Evolutionary conservation across 805 yeast genomes (phyloP).

Genomic region (Myxozyma nipponensis): DNA sequence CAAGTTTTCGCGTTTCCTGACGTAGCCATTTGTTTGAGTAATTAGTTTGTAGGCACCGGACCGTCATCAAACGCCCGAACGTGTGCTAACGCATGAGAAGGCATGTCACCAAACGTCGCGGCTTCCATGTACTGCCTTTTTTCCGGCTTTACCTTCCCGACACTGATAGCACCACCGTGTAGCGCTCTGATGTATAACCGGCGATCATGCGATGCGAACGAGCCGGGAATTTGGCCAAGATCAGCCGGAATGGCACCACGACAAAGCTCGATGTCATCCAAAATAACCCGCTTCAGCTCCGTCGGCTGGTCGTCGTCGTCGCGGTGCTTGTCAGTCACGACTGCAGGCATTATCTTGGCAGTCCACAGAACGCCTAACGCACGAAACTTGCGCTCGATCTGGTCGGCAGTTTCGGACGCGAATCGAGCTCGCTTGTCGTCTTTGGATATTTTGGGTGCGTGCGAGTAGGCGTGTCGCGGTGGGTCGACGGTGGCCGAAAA

Average conservation of each 20-base stretch:
- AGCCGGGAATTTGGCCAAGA: background rate
- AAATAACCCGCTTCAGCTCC: conserved; percentile 2
- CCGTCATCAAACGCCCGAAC: background rate
- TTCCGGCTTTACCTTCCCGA: conserved; percentile 6
- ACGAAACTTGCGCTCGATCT: conserved; percentile 17
- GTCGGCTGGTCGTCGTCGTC: background rate
- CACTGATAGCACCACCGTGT: background rate
- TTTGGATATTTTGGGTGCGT: conserved; percentile 18
- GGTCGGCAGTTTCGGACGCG: conserved; percentile 6
- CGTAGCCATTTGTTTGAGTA: too few relatives aligned
- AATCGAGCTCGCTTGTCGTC: conserved; percentile 11
- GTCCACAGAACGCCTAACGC: conserved; percentile 28
- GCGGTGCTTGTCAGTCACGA: background rate
- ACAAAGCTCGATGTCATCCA: conserved; percentile 4
- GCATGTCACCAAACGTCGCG: background rate
- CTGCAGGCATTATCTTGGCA: background rate
- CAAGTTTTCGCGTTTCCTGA: too few relatives aligned
- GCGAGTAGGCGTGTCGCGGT: conserved; percentile 4
- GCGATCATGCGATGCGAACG: background rate
- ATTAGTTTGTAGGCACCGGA: too few relatives aligned
- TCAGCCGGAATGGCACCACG: background rate
- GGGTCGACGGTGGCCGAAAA: background rate
- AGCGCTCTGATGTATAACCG: conserved; percentile 4
- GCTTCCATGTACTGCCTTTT: background rate
- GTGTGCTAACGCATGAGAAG: background rate